These are phyloP conservation scores for Xylaria acuta DNA, from an alignment of 495 filamentous ascomycete genomes.

Conservation along the genomic window DNA sequence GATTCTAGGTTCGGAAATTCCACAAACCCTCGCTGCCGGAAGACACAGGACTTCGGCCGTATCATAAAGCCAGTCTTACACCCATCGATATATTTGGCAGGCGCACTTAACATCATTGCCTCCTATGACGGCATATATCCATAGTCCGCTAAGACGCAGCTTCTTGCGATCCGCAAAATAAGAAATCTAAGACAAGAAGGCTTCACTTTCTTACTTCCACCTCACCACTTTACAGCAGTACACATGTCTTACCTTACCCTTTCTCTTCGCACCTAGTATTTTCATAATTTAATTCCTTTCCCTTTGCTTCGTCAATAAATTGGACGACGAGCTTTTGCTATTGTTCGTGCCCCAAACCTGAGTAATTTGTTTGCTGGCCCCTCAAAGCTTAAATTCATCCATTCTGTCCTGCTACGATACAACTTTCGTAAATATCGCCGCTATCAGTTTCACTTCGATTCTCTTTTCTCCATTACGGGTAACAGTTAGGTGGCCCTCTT, in stretches of 20 bases:
- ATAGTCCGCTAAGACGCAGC: neutral
- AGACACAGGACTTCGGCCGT: neutral
- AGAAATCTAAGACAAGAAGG: neutral
- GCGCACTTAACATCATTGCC: neutral
- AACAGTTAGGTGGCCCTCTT: neutral
- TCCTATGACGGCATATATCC: conserved; percentile 1
- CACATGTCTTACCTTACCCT: neutral
- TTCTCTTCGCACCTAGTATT: neutral
- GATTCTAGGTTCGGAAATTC: neutral
- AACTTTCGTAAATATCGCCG: neutral
- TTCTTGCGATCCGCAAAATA: neutral
- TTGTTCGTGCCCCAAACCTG: neutral
- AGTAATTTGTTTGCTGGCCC: neutral
- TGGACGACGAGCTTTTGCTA: conserved; percentile 7
- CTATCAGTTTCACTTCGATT: neutral
- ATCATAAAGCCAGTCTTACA: neutral
- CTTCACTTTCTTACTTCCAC: neutral
- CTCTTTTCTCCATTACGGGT: neutral
- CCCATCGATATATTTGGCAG: neutral
- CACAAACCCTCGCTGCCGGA: neutral
- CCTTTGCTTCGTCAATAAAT: neutral
- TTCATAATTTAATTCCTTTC: neutral
- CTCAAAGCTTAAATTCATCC: neutral
- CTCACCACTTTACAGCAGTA: neutral
- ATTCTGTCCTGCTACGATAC: neutral